phyloP scores from a whole-genome alignment of 805 yeast genomes.

The Metschnikowia hibisci region DNA sequence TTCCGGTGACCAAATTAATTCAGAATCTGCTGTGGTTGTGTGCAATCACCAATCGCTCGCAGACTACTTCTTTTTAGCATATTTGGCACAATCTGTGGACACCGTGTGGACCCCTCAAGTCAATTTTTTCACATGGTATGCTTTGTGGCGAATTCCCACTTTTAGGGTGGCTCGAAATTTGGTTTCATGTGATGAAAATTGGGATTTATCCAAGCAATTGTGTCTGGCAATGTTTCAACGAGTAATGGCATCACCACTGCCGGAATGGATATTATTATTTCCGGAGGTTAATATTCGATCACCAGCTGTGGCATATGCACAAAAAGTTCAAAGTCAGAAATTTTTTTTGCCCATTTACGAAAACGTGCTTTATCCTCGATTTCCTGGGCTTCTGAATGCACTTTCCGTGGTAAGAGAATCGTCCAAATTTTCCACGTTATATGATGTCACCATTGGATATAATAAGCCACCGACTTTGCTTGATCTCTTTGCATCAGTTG shows the following conservation, averaged over 20 bases:
- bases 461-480: conserved; percentile 27
- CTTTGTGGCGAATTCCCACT: conserved; percentile 59
- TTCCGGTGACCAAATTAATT: conserved; percentile 39
- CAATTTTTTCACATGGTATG: conserved; percentile 71
- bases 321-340: conserved; percentile 50
- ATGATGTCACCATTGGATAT: conserved; percentile 55
- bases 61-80: conserved; percentile 57
- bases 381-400: conserved; percentile 50
- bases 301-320: conserved; percentile 44
- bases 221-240: conserved; percentile 33
- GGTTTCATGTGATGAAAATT: conserved; percentile 63
- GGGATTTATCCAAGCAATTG: conserved; percentile 47
- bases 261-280: conserved; percentile 66
- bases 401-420: conserved; percentile 38
- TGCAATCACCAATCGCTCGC: conserved; percentile 67
- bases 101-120: conserved; percentile 37
- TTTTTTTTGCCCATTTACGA: conserved; percentile 58
- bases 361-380: conserved; percentile 75
- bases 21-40: conserved; percentile 36
- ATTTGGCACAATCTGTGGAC: conserved; percentile 33
- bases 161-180: conserved; percentile 44
- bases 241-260: conserved; percentile 33
- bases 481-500: conserved; percentile 26
- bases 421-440: conserved; percentile 42
- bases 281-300: conserved; percentile 82